Base-by-base conservation (phyloP, 108 stramenopile species). In the Aurantiochytrium sp. region DNA sequence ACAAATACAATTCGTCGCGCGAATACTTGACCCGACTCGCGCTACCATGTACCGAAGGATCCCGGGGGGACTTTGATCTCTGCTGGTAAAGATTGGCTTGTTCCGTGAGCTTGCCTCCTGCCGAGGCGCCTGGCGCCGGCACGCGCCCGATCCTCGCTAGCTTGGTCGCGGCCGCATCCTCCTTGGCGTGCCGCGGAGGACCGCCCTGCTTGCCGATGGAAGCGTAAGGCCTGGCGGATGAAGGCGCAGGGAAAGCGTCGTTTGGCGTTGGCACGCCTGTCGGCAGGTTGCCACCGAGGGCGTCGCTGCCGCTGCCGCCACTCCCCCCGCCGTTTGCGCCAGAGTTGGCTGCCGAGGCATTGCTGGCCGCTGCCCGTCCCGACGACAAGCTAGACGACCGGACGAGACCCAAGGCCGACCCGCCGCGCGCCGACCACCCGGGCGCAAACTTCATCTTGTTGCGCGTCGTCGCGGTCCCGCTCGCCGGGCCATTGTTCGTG, bases 41-140 rank as follows among this genome's bases (percentile, higher is more conserved):
- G 59, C 34, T 42, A 48, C 42, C 42, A 30, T 27, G 39, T 24
- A 48, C 39, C 17, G 73, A 48, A 24, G 73, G 73, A 24, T 41
- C 39, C 39, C 45, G 39, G 12, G 73, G 73, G 19, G 73, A 81
- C 73, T 81, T 81, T 3, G 73, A 48, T 24, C 45, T 6, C 24
- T 81, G 73, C 42, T 81, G 73, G 45, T 81, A 81, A 24, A 81
- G 73, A 30, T 81, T 81, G 42, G 73, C 73, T 30, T 81, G 73
- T 81, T 81, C 73, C 42, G 73, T 81, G 73, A 81, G 73, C 73
- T 81, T 81, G 27, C 73, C 73, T 6, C 73, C 30, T 24, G 24
- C 42, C 6, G 42, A 22, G 0, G 45, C 30, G 42, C 42, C 39
- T 27, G 73, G 45, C 34, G 59, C 19, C n/a, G 73, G 73, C 73